Conservation (phyloP, 768 basidiomycete species). For the Naganishia vaughanmartiniae region DNA sequence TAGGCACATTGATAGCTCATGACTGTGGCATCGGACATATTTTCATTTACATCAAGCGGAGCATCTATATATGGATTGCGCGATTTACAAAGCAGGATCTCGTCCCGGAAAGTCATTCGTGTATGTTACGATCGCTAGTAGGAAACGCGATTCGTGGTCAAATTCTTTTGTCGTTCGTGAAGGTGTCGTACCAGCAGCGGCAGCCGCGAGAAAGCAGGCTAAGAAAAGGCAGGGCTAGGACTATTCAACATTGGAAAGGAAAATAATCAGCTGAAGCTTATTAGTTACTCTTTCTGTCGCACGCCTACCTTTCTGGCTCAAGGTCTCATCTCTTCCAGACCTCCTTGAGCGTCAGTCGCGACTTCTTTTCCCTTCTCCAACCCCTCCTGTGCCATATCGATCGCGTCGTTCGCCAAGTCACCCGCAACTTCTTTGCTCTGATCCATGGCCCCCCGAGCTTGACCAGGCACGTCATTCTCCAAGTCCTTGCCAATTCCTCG, state of each 20-base stretch:
- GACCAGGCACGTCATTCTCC: slow-evolving; percentile 16
- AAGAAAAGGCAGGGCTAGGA: too few species aligned
- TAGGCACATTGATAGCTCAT: background rate
- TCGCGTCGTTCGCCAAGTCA: slow-evolving; percentile 16
- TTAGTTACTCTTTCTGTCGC: background rate
- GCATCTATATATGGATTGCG: background rate
- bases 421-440: slow-evolving; percentile 12
- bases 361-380: slow-evolving; percentile 18
- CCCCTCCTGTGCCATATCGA: slow-evolving; percentile 9
- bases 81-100: background rate
- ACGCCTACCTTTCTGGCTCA: slow-evolving; percentile 2
- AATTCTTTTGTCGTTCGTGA: background rate
- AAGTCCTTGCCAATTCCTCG: slow-evolving; percentile 13
- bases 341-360: slow-evolving; percentile 5
- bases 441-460: slow-evolving; percentile 10
- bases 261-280: background rate
- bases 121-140: background rate
- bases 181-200: background rate
- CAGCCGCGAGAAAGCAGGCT: background rate
- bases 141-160: background rate
- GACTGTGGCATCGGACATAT: background rate
- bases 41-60: background rate
- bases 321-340: slow-evolving; percentile 6
- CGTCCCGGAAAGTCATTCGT: background rate
- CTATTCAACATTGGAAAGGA: background rate